A percentile compares a stretch with the other conserved stretches of the same genome.
These are phyloP conservation scores for Boletus subcaerulescens DNA, from an alignment of 768 basidiomycete species.

Conservation along the genomic window DNA sequence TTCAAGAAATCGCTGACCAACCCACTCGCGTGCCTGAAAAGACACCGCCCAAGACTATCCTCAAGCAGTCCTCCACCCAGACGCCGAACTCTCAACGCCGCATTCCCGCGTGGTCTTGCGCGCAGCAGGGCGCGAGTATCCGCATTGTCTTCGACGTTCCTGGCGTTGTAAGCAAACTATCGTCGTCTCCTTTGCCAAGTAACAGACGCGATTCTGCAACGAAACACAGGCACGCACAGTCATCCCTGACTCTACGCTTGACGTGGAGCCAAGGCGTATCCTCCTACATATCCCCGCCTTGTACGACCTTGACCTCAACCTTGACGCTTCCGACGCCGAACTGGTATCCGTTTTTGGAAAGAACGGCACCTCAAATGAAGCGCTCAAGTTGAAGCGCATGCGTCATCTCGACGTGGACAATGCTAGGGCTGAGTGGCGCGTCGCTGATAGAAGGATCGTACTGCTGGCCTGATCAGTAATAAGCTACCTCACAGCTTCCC, in stretches of 20 bases:
- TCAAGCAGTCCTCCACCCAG: slow-evolving; percentile 30
- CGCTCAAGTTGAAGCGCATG: slow-evolving; percentile 54
- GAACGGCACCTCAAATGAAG: slow-evolving; percentile 17
- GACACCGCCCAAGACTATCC: slow-evolving; percentile 39
- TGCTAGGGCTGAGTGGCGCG: slow-evolving; percentile 67
- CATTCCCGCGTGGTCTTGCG: slow-evolving; percentile 54
- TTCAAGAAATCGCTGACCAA: slow-evolving; percentile 41
- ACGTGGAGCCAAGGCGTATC: slow-evolving; percentile 62
- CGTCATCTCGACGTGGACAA: slow-evolving; percentile 58
- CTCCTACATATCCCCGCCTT: slow-evolving; percentile 47
- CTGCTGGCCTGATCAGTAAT: slow-evolving; percentile 36
- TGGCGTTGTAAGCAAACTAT: slow-evolving; percentile 45
- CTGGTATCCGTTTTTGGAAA: slow-evolving; percentile 34
- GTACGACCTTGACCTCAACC: slow-evolving; percentile 55
- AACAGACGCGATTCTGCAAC: neutral
- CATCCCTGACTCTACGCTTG: slow-evolving; percentile 51
- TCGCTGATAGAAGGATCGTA: slow-evolving; percentile 49
- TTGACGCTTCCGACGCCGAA: slow-evolving; percentile 53
- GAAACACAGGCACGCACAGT: slow-evolving; percentile 42
- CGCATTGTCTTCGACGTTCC: slow-evolving; percentile 54
- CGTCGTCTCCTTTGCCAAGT: slow-evolving; percentile 4
- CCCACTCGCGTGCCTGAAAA: slow-evolving; percentile 32
- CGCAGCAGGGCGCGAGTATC: slow-evolving; percentile 40
- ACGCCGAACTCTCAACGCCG: slow-evolving; percentile 3
- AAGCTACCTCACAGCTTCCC: neutral